phyloP scores from a whole-genome alignment of 2,329 filamentous ascomycete species.

The Orbilia quercus region DNA sequence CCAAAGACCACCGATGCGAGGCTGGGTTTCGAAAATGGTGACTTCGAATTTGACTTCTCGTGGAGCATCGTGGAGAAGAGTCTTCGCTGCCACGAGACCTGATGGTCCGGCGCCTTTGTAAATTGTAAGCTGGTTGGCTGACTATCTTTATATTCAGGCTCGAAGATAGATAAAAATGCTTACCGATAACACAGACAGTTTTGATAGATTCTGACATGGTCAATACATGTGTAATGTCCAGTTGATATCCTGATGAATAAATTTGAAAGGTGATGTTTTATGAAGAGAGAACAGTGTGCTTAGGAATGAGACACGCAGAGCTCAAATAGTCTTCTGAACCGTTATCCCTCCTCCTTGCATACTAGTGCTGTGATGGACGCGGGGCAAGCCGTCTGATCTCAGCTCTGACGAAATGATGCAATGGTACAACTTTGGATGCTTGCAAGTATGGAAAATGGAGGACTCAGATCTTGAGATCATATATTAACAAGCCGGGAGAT shows the following conservation, averaged over 20 bases:
- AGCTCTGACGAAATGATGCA: not conserved
- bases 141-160: not conserved
- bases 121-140: not conserved
- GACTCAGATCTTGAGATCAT: no score
- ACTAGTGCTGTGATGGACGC: not conserved
- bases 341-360: not conserved
- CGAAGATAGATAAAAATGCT: not conserved
- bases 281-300: no score
- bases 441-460: no score
- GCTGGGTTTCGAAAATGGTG: conserved; percentile 75
- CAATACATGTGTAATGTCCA: no score
- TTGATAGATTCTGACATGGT: not conserved
- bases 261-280: no score
- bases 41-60: conserved; percentile 71
- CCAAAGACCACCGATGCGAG: conserved; percentile 82
- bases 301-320: no score
- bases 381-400: not conserved
- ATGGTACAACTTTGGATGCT: not conserved
- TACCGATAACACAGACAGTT: conserved; percentile 19
- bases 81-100: conserved; percentile 77
- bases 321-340: not conserved
- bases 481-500: no score
- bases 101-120: conserved; percentile 74
- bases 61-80: conserved; percentile 72
- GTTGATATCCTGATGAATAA: no score